Evolutionary conservation across 2,329 filamentous ascomycete genomes (phyloP), one percentile per base, ranked within the genome.

Genomic region (Sclerotinia nivalis): DNA sequence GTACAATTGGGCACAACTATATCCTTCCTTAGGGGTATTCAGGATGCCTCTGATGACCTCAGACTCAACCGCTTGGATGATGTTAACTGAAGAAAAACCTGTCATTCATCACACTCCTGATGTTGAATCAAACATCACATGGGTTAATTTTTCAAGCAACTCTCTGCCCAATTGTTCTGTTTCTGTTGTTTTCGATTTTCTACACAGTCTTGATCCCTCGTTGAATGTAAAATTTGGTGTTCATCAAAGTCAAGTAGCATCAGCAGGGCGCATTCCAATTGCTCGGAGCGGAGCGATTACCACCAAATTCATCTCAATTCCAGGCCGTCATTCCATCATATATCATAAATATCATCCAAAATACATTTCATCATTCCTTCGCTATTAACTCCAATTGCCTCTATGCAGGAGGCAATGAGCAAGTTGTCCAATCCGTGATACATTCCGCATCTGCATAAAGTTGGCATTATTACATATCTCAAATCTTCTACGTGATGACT

Each of bases 371-470:
- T 22, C 15, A 13, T 49, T 6, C 25, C 9, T 49, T 28, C 43
- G 34, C 10, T 7, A 49, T 49, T 2, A 49, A 61, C 18, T 18
- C 13, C 15, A 34, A n/a, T 28, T n/a, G 59, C 12, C 28, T 62
- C 31, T 62, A 62, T n/a, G 60, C 45, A 62, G 45, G 22, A 50
- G 60, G 28, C 13, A 62, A 50, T 18, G 60, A 12, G 31, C 60
- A 62, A 50, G 60, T 62, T 12, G 60, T 50, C 60, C 60, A 62
- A 50, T 62, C 60, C 31, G 60, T 50, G 31, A 37, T 37, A 18
- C 60, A 62, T 50, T 62, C 60, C 8, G 60, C 45, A 28, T 62
- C 60, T 62, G 31, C 40, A n/a, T 49, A 50, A 9, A 25, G 20
- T 62, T 47, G 49, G 22, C 60, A 62, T 34, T 37, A 34, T 50